Evolutionary conservation across 306 rosid genomes (phyloP).

Genomic region (Vigna unguiculata): DNA sequence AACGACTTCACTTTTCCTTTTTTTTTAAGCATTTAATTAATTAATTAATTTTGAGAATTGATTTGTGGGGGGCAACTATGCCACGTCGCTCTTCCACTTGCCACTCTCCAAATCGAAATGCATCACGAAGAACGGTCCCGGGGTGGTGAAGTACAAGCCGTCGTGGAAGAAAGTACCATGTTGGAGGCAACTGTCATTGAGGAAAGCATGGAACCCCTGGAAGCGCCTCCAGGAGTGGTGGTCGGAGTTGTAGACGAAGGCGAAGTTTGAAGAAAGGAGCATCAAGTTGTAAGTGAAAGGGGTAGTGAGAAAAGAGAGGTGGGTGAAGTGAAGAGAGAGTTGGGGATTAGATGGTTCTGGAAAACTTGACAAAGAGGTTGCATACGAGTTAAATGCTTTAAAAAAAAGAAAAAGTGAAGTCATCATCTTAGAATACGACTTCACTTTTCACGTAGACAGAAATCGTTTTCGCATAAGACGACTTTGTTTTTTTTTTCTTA

Average conservation of each 20-base stretch:
- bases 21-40: no score
- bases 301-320: not conserved
- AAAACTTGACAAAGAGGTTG: slow-evolving; percentile 4
- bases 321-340: not conserved
- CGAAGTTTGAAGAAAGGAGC: not conserved
- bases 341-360: not conserved
- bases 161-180: not conserved
- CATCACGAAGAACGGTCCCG: slow-evolving; percentile 7
- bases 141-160: not conserved
- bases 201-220: not conserved
- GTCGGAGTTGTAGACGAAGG: not conserved
- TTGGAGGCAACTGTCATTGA: not conserved
- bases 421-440: no score
- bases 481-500: no score
- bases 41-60: no score
- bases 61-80: not conserved
- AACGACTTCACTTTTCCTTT: no score
- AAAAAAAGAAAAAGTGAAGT: no score
- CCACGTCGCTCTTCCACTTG: slow-evolving; percentile 1
- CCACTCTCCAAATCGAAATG: slow-evolving; percentile 17
- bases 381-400: no score
- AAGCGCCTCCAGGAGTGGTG: not conserved
- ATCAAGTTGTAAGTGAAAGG: not conserved
- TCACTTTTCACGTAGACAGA: no score
- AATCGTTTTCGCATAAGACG: no score